Evolutionary conservation across 306 rosid genomes (phyloP), one percentile per base, ranked within the genome.

Genomic region (Comarum palustre): DNA sequence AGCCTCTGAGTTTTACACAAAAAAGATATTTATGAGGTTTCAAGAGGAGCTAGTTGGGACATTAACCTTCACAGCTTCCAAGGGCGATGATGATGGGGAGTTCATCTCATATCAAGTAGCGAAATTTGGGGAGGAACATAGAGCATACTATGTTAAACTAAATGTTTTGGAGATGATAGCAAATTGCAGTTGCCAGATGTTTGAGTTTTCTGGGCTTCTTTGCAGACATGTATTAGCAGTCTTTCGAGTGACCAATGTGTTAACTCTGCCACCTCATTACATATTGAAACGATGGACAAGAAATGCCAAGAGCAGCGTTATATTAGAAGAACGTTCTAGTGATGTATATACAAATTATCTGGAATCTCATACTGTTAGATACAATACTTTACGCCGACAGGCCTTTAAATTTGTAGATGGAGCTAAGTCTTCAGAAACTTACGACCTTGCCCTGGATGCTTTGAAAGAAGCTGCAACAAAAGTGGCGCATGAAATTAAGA

Each of bases 11-110:
- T 91, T 89, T 72, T 95, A 95, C 84, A 88, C 99, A 1, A 85
- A 96, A 79, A 94, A 90, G 65, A 77, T 94, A 72, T 94, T 94
- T 78, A 74, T 67, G 71, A 88, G 99, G 83, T 94, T 94, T 77
- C 99, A 94, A 82, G 97, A 94, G 84, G 99, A 94, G 88, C 83
- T 94, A 66, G 92, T 94, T 51, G 97, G 99, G 75, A 94, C 99
- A 1, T 81, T 94, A 75, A 94, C 97, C 74, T 80, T 91, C 84
- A 94, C 86, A 87, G 99, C 97, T 71, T 81, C 91, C 50, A 88
- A 89, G 84, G 86, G 87, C 2, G 96, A 91, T 73, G 96, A 95
- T 75, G 96, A 91, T 68, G 97, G 89, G 74, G 92, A 85, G 72
- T 73, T 84, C 66, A 86, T 88, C 75, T 89, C 95, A 36, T 94